Percentiles rank a stretch among this genome's conserved stretches.
Evolutionary conservation across 257 asterid genomes (phyloP).

Genomic region (Paulownia fortunei): DNA sequence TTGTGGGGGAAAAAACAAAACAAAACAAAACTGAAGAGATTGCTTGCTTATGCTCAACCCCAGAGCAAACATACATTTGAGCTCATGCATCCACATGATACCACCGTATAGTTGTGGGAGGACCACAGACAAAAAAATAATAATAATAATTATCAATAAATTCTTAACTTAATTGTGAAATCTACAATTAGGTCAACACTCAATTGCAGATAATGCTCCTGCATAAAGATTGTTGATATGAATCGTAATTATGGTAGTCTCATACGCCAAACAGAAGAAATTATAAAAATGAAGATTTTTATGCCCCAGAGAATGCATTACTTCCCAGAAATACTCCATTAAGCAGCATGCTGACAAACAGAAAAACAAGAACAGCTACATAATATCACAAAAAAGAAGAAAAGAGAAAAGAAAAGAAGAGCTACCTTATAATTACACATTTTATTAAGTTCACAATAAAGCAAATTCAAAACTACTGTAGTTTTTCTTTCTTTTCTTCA

Average conservation of each 20-base stretch:
- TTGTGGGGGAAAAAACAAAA: no score
- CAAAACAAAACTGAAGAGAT: no score
- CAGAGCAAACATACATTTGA: no score
- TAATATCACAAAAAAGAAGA: not conserved
- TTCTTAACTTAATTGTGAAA: not conserved
- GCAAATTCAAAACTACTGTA: not conserved
- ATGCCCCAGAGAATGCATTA: not conserved
- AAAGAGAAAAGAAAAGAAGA: not conserved
- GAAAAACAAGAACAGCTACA: not conserved
- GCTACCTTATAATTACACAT: not conserved
- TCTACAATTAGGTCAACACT: not conserved
- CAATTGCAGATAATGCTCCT: no score
- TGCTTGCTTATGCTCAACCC: no score
- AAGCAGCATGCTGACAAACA: not conserved
- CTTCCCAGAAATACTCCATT: no score
- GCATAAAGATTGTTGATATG: no score
- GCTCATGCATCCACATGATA: no score
- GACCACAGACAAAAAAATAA: no score
- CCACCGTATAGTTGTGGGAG: no score
- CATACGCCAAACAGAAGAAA: not conserved
- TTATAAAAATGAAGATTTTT: no score
- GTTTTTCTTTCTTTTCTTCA: not conserved
- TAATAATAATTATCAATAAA: no score
- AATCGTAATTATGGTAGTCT: not conserved
- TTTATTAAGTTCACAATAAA: not conserved